Evolutionary conservation across 1,284 basidiomycete genomes (phyloP).

Genomic region (Dichomitus squalens): DNA sequence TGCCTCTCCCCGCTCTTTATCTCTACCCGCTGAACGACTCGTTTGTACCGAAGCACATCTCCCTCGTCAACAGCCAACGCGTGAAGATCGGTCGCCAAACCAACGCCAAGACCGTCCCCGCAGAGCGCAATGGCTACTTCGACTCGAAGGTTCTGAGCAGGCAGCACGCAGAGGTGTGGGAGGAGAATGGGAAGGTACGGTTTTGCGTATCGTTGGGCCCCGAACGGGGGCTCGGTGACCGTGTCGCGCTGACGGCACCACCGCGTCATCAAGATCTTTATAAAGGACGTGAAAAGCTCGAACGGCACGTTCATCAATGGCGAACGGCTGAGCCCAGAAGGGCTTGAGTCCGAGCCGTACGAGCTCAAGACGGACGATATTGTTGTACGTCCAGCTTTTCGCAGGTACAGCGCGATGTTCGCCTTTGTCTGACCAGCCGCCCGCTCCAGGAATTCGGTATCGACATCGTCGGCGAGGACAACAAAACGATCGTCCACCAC

Average conservation of each 20-base stretch:
- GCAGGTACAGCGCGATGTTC: neutral
- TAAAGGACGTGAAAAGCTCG: constrained; percentile 98
- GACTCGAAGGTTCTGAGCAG: constrained; percentile 96
- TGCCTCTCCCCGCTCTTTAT: constrained; percentile 74
- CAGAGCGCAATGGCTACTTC: constrained; percentile 95
- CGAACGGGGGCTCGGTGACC: neutral
- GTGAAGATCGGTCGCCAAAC: constrained; percentile 99
- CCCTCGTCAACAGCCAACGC: constrained; percentile 71
- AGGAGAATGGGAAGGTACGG: constrained; percentile 82
- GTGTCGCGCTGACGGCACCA: constrained; percentile 2
- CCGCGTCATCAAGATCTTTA: constrained; percentile 73
- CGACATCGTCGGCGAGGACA: constrained; percentile 98
- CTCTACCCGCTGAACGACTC: constrained; percentile 96
- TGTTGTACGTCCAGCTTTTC: constrained; percentile 53
- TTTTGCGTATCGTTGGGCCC: neutral
- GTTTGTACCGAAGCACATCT: constrained; percentile 95
- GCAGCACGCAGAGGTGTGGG: constrained; percentile 98
- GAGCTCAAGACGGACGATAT: constrained; percentile 96
- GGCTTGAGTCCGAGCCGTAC: constrained; percentile 90
- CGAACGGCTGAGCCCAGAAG: constrained; percentile 88
- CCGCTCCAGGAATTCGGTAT: constrained; percentile 53
- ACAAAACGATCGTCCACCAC: constrained; percentile 97
- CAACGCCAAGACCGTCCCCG: constrained; percentile 94
- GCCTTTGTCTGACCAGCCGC: neutral
- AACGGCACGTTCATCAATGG: constrained; percentile 99